Conservation (phyloP, 177 flowering plant species). For the Vitis hybrid region DNA sequence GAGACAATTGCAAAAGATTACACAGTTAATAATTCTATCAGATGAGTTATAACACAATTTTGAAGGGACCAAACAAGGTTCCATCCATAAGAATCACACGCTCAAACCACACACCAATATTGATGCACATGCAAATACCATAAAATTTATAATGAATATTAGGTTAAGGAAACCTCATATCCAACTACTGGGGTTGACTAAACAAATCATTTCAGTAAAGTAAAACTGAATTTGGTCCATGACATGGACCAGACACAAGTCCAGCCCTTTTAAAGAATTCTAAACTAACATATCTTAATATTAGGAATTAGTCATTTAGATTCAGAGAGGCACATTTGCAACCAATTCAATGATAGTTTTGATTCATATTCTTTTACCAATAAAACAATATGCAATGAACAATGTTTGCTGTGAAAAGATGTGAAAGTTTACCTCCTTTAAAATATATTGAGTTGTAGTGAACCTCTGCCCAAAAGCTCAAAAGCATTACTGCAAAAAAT, state of each 20-base stretch:
- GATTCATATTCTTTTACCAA: neutral
- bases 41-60: neutral
- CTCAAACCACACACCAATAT: neutral
- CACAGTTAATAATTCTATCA: neutral
- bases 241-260: too few relatives aligned
- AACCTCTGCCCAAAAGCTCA: conserved; percentile 98
- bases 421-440: conserved; percentile 54
- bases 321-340: neutral
- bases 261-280: too few relatives aligned
- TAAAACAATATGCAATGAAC: neutral
- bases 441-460: conserved; percentile 90
- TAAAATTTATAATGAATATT: too few relatives aligned
- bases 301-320: neutral
- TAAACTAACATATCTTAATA: neutral
- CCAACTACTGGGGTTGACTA: neutral
- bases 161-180: neutral
- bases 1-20: neutral
- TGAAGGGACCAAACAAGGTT: neutral
- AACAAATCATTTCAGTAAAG: neutral
- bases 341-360: neutral
- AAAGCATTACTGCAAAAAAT: conserved; percentile 62
- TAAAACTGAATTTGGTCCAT: too few relatives aligned
- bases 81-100: neutral
- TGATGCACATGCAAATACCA: too few relatives aligned
- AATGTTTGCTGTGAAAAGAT: neutral